phyloP scores from a whole-genome alignment of 192 early-diverging fungal species.

The Coemansia sp. region DNA sequence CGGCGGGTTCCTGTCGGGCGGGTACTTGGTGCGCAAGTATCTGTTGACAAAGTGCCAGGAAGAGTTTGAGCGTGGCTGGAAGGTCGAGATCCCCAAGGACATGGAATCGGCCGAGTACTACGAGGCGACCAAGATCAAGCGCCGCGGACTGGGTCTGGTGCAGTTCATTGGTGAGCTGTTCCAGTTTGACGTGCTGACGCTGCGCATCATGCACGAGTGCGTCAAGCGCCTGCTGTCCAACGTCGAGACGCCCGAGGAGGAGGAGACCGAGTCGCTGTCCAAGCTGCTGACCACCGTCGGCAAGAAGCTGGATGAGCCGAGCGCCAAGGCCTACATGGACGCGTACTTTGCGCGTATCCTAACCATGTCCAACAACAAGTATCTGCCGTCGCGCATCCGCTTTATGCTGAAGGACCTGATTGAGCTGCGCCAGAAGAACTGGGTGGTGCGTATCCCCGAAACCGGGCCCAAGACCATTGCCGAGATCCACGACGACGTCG shows the following conservation, averaged over 20 bases:
- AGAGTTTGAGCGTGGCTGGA: slow-evolving; percentile 91
- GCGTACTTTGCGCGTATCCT: slow-evolving; percentile 83
- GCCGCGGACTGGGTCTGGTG: slow-evolving; percentile 89
- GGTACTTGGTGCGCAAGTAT: slow-evolving; percentile 83
- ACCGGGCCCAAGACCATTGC: slow-evolving; percentile 88
- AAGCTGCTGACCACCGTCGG: slow-evolving; percentile 92
- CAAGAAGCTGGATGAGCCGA: slow-evolving; percentile 69
- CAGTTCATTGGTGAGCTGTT: slow-evolving; percentile 96
- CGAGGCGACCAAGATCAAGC: slow-evolving; percentile 86
- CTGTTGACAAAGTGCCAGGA: slow-evolving; percentile 92
- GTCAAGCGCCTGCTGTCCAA: slow-evolving; percentile 75
- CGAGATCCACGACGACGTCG: slow-evolving; percentile 81
- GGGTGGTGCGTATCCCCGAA: slow-evolving; percentile 66
- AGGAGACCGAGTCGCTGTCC: slow-evolving; percentile 90
- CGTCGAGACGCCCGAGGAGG: slow-evolving; percentile 82
- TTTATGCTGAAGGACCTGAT: slow-evolving; percentile 92
- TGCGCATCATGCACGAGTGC: slow-evolving; percentile 95
- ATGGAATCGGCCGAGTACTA: slow-evolving; percentile 82
- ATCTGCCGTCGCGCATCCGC: slow-evolving; percentile 81
- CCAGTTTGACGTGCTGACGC: slow-evolving; percentile 84
- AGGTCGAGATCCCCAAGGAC: slow-evolving; percentile 73
- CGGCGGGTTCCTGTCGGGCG: slow-evolving; percentile 59
- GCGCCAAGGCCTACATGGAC: slow-evolving; percentile 66
- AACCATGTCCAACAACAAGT: slow-evolving; percentile 67
- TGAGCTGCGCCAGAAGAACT: slow-evolving; percentile 73